A percentile compares a stretch with the other conserved stretches of the same genome.
These are phyloP conservation scores for Teunomyces funiuensis DNA, from an alignment of 805 yeast species.

Conservation along the genomic window DNA sequence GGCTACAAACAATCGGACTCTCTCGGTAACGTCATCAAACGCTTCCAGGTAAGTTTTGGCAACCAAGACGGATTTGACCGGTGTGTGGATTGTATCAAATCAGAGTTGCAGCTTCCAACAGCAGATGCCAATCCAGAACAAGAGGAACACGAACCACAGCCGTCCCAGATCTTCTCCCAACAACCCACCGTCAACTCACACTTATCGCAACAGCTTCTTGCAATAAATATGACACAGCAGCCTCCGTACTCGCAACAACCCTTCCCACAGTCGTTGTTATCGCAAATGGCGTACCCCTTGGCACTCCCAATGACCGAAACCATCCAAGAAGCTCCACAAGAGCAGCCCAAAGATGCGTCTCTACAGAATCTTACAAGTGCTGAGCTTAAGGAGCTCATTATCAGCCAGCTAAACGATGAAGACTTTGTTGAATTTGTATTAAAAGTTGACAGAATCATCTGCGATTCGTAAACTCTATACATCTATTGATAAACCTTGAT, in stretches of 20 bases:
- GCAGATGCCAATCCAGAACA: conserved; percentile 2
- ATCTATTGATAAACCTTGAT: conserved; percentile 26
- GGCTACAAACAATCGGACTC: conserved; percentile 26
- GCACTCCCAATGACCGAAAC: not conserved
- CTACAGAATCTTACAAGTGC: not conserved
- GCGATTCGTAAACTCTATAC: conserved; percentile 6
- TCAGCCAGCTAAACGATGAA: conserved; percentile 12
- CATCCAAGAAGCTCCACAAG: not conserved
- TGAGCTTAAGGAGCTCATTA: conserved; percentile 9
- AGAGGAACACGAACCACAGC: not conserved
- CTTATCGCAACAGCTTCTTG: not conserved
- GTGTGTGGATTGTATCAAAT: conserved; percentile 9
- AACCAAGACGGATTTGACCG: conserved; percentile 12
- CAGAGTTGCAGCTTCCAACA: conserved; percentile 6
- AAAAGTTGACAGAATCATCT: conserved; percentile 16
- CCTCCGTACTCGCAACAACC: not conserved
- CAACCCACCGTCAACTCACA: conserved; percentile 1
- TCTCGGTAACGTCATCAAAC: conserved; percentile 18
- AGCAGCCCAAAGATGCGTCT: not conserved
- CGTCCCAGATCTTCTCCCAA: not conserved
- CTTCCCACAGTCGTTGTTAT: not conserved
- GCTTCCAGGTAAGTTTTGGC: conserved; percentile 31
- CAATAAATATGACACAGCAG: not conserved
- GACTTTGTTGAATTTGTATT: conserved; percentile 16
- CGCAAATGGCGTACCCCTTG: conserved; percentile 1